These are phyloP conservation scores for Fusarium mexicanum DNA, from an alignment of 2,329 filamentous ascomycete genomes.

Conservation along the genomic window DNA sequence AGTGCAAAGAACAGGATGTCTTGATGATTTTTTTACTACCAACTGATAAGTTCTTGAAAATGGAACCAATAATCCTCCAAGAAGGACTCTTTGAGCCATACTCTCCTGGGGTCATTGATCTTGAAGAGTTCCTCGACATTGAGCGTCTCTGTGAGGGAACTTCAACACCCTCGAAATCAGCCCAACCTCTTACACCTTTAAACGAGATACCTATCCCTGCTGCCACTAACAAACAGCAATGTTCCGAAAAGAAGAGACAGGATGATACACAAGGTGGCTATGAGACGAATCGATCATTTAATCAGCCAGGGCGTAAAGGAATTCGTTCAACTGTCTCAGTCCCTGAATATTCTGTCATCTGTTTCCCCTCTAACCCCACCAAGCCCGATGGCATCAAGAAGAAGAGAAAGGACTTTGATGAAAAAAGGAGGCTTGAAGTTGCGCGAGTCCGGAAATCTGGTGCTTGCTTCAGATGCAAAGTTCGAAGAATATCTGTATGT, in stretches of 20 bases:
- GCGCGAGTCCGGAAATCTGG: constrained; percentile 42
- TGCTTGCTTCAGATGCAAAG: constrained; percentile 43
- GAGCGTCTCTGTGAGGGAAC: constrained; percentile 35
- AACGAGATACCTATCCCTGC: constrained; percentile 19
- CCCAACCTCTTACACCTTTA: constrained; percentile 15
- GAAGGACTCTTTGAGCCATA: background rate
- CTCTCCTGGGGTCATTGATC: constrained; percentile 22
- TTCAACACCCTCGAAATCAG: constrained; percentile 14
- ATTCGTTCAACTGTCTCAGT: constrained; percentile 10
- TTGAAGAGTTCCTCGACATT: constrained; percentile 39
- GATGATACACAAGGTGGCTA: background rate
- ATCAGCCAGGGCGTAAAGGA: background rate
- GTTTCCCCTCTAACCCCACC: constrained; percentile 43
- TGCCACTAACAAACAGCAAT: constrained; percentile 5
- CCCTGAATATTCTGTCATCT: constrained; percentile 40
- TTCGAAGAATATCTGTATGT: constrained; percentile 42
- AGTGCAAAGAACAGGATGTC: constrained; percentile 4
- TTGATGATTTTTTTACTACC: background rate
- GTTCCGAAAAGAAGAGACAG: background rate
- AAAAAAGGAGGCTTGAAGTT: constrained; percentile 40
- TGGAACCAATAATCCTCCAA: background rate
- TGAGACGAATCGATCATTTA: background rate
- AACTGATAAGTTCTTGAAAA: background rate
- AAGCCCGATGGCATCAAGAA: constrained; percentile 41
- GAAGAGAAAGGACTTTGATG: constrained; percentile 42